Evolutionary conservation across 805 yeast species (phyloP), one percentile per base, ranked within the genome.

Genomic region (Priceomyces castillae): DNA sequence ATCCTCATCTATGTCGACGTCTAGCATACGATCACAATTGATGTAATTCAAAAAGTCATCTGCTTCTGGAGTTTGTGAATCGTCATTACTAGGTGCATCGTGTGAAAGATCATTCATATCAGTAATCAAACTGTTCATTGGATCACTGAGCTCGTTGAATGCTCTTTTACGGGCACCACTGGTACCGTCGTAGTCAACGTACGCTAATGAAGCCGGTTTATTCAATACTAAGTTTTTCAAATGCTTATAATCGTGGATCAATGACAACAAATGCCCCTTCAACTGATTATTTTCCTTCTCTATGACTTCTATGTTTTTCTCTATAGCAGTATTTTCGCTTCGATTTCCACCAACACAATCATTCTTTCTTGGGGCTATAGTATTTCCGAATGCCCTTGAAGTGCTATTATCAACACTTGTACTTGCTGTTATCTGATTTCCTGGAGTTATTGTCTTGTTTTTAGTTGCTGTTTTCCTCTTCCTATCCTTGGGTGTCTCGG

Each of bases 241-340:
- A 34, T 62, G 53, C 46, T 68, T 68, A 50, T 71, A 71, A 46
- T 70, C 74, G 42, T 68, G 67, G 22, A 71, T 69, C 40, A 71
- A 56, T 34, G 60, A 53, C 33, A 71, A 57, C 26, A 71, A 52
- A 40, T 61, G 59, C 7, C 61, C 47, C 40, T 71, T 71, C 39
- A 71, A 59, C 23, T 59, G 58, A 40, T 55, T 48, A 47, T 71
- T 71, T 45, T 71, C 75, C 15, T 51, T 44, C 30, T 61, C 65
- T 14, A 67, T 53, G 18, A 44, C 12, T 19, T 39, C 33, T 9
- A 50, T 48, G 34, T 44, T 45, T 31, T 41, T 47, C 28, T 34
- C 44, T 30, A 35, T 30, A 2, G 36, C 28, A 20, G 16, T 12
- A 11, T n/a, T 30, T 12, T 23, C 37, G 17, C 25, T 28, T 12